These are phyloP conservation scores for Arthonia radiata DNA, from an alignment of 495 filamentous ascomycete species.

Conservation along the genomic window DNA sequence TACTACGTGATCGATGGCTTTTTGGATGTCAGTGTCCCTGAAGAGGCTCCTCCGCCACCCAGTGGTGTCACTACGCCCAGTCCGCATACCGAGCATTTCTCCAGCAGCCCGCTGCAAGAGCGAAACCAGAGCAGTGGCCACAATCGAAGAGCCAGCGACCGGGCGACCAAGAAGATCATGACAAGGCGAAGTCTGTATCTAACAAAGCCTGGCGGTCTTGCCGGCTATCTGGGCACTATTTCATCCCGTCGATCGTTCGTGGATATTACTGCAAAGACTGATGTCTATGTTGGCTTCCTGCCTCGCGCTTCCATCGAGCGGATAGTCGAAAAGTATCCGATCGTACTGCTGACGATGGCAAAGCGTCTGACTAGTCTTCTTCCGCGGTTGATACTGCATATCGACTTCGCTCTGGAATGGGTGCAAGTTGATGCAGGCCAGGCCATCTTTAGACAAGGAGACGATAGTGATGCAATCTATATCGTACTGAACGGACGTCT, in stretches of 20 bases:
- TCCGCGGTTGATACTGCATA: conserved; percentile 79
- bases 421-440: conserved; percentile 87
- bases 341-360: conserved; percentile 81
- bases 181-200: conserved; percentile 56
- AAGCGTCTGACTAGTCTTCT: conserved; percentile 76
- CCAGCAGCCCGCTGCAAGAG: conserved; percentile 1
- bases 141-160: conserved; percentile 12
- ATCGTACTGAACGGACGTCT: conserved; percentile 87
- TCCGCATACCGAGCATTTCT: background rate
- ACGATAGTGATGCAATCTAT: conserved; percentile 96
- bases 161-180: conserved; percentile 22
- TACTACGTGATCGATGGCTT: conserved; percentile 98
- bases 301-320: conserved; percentile 67
- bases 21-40: conserved; percentile 63
- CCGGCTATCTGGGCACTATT: conserved; percentile 79
- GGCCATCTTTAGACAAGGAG: conserved; percentile 76
- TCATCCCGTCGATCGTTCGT: conserved; percentile 91
- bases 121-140: too few relatives aligned
- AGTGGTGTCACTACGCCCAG: background rate
- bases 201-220: conserved; percentile 85
- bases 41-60: conserved; percentile 15
- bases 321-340: conserved; percentile 76
- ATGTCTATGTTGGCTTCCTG: conserved; percentile 93
- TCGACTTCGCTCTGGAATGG: conserved; percentile 97
- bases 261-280: conserved; percentile 89